A percentile compares a stretch with the other conserved stretches of the same genome.
These are phyloP conservation scores for Quercus agrifolia DNA, from an alignment of 306 rosid species.

Conservation along the genomic window DNA sequence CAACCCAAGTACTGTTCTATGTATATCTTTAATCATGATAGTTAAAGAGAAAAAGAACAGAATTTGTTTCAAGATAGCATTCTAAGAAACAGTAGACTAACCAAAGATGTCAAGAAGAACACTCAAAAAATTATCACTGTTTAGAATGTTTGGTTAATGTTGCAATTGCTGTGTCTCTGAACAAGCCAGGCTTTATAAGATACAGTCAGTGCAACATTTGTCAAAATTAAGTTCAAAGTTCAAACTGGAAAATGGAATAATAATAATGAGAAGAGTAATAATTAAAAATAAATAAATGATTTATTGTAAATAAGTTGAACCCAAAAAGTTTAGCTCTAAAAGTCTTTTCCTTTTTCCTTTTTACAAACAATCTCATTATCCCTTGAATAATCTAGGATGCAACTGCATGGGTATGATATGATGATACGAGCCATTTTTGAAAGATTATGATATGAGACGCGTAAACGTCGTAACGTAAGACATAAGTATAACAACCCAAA, in stretches of 20 bases:
- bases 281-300: too few relatives aligned
- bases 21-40: neutral
- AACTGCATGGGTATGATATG: too few relatives aligned
- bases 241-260: neutral
- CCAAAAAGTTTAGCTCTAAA: too few relatives aligned
- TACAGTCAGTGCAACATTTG: neutral
- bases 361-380: neutral
- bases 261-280: too few relatives aligned
- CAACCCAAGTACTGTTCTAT: neutral
- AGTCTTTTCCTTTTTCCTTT: too few relatives aligned
- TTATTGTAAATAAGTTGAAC: too few relatives aligned
- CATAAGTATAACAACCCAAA: too few relatives aligned
- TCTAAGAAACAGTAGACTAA: neutral
- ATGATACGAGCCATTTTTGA: accelerated
- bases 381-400: too few relatives aligned
- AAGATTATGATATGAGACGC: too few relatives aligned
- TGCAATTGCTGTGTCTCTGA: neutral
- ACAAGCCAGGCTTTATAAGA: neutral
- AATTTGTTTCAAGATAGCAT: slow-evolving; percentile 1
- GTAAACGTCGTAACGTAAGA: accelerated
- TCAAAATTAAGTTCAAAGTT: neutral
- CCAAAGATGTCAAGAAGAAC: neutral
- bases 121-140: neutral
- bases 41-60: slow-evolving; percentile 29
- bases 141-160: neutral